Percentiles rank a stretch among this genome's conserved stretches.
These are phyloP conservation scores for Solanum hybrid DNA, from an alignment of 305 asterid genomes.

Conservation along the genomic window DNA sequence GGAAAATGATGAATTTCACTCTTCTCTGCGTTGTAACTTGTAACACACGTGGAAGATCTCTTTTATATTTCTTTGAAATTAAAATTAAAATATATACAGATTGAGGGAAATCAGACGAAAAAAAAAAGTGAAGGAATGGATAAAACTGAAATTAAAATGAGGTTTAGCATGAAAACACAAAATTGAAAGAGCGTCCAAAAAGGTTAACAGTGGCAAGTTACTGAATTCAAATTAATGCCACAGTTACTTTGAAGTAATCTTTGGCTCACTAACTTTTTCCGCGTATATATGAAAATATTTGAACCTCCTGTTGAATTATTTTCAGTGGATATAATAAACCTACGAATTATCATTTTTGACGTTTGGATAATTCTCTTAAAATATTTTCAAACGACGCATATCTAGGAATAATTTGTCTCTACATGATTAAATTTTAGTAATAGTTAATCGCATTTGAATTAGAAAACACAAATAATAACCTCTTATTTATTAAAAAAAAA, in stretches of 20 bases:
- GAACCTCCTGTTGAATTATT: not conserved
- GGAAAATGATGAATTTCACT: not conserved
- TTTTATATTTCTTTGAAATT: no score
- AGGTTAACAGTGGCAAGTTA: not conserved
- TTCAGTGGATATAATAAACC: not conserved
- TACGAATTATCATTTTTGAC: not conserved
- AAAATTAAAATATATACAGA: no score
- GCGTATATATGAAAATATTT: not conserved
- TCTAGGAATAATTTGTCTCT: not conserved
- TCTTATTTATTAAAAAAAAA: not conserved
- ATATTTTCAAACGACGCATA: not conserved
- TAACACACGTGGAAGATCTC: not conserved
- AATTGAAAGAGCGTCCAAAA: not conserved
- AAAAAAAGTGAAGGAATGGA: not conserved
- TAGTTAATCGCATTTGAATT: not conserved
- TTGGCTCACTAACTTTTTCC: not conserved
- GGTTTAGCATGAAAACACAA: not conserved
- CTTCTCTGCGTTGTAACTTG: not conserved
- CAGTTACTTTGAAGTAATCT: not conserved
- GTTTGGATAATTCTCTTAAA: not conserved
- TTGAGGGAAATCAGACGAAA: no score
- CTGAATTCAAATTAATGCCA: not conserved
- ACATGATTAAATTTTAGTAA: not conserved
- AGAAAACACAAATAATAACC: not conserved
- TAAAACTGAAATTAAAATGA: not conserved